Base-by-base conservation (phyloP, 1,284 basidiomycete species). In the Hymenochaete sp. region DNA sequence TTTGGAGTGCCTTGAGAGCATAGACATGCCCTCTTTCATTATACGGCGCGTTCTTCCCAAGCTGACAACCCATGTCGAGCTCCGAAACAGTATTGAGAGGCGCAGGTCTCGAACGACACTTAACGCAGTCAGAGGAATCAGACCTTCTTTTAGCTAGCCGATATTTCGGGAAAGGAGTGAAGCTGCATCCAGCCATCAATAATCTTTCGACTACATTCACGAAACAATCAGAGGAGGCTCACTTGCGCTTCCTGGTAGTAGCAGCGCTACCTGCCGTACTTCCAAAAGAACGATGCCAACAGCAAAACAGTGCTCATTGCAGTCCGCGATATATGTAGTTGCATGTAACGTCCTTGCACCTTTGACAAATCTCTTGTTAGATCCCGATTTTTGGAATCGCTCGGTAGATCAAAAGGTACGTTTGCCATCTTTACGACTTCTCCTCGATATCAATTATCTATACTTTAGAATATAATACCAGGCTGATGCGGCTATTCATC, bases 351-450 rank as follows among this genome's bases (percentile, higher is more conserved):
- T 96, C 4, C 60, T 97, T 25, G 79, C 85, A 57, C 91, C 93
- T 2, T 62, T 95, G 45, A 82, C 97, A 68, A 89, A 97, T 45
- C 87, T 93, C 80, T 59, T 98, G 36, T 75, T 85, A 40, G 93
- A 98, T 59, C 88, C 92, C 11, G 95, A 98, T 62, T 96, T 96
- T 55, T 97, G 93, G 91, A 98, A 98, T 64, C 72, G 80, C 45
- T 76, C 81, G 38, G 87, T 98, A 44, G 93, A 97, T 60, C 83
- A 93, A 65, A 75, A 89, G 63, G 88, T 88, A 62, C 62, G 82
- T 70, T 27, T 21, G 40, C 13, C 41, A n/a, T n/a, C n/a, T n/a
- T n/a, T n/a, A n/a, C n/a, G n/a, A n/a, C n/a, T n/a, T n/a, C n/a
- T n/a, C n/a, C n/a, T 48, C 24, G 29, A 43, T 26, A 48, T 36